Evolutionary conservation across 768 basidiomycete species (phyloP), one percentile per base, ranked within the genome.

Genomic region (Suillus paluster): DNA sequence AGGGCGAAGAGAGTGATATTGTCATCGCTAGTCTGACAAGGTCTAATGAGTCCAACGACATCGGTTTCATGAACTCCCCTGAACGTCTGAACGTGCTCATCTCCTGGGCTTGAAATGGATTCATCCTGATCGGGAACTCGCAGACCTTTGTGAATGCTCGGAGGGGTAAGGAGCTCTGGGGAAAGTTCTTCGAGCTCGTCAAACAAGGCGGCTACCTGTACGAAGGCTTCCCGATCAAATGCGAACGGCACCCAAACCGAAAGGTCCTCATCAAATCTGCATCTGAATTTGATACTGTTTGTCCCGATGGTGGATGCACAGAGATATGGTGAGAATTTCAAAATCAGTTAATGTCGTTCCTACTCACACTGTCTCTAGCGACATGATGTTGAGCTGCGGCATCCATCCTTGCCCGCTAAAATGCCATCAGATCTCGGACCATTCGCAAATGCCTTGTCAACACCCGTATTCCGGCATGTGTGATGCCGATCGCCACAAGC

Each of bases 1-100:
- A 91, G 68, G 89, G 89, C 5, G 89, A 90, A 68, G 88, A 90
- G 70, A 85, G 86, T 38, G 83, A 90, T 54, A 85, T 91, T 56
- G 85, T 91, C 34, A 74, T 91, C 38, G 78, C 80, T 6, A 85
- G 83, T 12, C 71, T 91, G 33, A 88, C 86, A 0, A 73, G 89
- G 54, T 89, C 87, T 64, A 90, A 91, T 61, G 9, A 75, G 0
- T 61, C 71, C 1, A 67, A 80, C 54, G 82, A 86, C 59, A 90
- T 91, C 27, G 88, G 90, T 1, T 90, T 91, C 74, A 89, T 91
- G 88, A 82, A 73, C 39, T 80, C 88, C 3, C 83, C 86, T 0
- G 87, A 91, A 70, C 84, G 89, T 23, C 75, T 90, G 21, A 91
- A 89, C 57, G 89, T 91, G 8, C 76, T 91, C 1, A 75, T 91